These are phyloP conservation scores for Bipolaris oryzae DNA, from an alignment of 2,329 filamentous ascomycete genomes.

Conservation along the genomic window DNA sequence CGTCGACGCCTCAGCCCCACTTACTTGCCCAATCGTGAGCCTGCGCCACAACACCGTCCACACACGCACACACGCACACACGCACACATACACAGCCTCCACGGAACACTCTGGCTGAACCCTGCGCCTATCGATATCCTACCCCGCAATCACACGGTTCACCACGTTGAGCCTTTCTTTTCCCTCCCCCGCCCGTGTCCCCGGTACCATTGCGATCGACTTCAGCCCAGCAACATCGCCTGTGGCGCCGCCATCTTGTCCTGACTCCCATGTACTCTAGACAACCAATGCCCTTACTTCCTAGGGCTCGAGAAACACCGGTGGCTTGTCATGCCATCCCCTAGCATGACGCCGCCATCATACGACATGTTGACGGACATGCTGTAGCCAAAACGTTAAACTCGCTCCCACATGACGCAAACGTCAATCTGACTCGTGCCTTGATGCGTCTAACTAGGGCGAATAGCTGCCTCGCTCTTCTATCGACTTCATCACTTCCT, in stretches of 20 bases:
- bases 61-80: background rate
- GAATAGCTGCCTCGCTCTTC: constrained; percentile 10
- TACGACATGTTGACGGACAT: no score
- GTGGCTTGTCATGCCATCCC: no score
- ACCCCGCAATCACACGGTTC: constrained; percentile 5
- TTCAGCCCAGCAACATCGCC: background rate
- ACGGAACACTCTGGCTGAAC: background rate
- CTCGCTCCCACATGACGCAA: background rate
- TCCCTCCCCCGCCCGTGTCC: background rate
- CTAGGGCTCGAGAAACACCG: no score
- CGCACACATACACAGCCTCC: background rate
- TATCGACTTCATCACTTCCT: constrained; percentile 41
- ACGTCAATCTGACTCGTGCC: background rate
- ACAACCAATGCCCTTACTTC: background rate
- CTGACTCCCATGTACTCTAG: no score
- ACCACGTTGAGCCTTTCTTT: background rate
- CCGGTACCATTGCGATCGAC: background rate
- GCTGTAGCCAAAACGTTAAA: background rate
- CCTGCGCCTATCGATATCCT: constrained; percentile 12
- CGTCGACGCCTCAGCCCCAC: no score
- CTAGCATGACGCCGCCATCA: background rate
- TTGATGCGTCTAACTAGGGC: background rate
- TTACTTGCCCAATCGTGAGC: no score
- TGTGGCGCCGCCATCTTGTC: background rate
- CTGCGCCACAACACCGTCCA: background rate